phyloP scores from a whole-genome alignment of 768 basidiomycete species.

The Kwoniella pini region DNA sequence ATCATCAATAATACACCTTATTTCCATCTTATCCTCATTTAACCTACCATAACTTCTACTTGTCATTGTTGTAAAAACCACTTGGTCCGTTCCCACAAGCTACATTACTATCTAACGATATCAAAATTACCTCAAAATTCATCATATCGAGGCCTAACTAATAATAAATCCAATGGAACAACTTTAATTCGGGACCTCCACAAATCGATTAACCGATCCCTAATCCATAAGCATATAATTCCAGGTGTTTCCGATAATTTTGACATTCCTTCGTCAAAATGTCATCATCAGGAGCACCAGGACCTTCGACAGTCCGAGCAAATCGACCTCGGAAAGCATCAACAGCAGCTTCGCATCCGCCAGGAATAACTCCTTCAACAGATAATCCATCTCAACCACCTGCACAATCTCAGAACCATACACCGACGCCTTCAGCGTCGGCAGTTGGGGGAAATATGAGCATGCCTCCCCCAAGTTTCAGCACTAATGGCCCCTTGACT shows the following conservation, averaged over 20 bases:
- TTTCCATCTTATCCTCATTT: neutral
- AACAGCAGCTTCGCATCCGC: conserved; percentile 29
- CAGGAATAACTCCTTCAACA: neutral
- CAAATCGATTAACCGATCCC: conserved; percentile 4
- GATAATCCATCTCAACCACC: conserved; percentile 6
- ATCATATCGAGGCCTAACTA: neutral
- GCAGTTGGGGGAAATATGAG: conserved; percentile 26
- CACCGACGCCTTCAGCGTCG: conserved; percentile 26
- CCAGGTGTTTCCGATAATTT: neutral
- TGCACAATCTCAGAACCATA: conserved; percentile 11
- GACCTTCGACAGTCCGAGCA: conserved; percentile 7
- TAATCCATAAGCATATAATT: neutral
- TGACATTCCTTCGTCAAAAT: neutral
- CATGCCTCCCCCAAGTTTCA: conserved; percentile 34
- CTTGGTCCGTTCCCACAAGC: neutral
- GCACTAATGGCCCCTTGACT: conserved; percentile 42
- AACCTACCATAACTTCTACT: conserved; percentile 3
- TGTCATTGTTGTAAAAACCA: conserved; percentile 1
- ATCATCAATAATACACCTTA: neutral
- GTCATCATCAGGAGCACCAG: conserved; percentile 16
- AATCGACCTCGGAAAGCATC: conserved; percentile 44
- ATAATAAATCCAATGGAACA: neutral
- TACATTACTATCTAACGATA: neutral
- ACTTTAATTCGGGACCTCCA: neutral
- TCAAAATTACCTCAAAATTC: neutral